Conservation (phyloP, 352 stramenopile species). For the Phytopythium cucurbitacearum region DNA sequence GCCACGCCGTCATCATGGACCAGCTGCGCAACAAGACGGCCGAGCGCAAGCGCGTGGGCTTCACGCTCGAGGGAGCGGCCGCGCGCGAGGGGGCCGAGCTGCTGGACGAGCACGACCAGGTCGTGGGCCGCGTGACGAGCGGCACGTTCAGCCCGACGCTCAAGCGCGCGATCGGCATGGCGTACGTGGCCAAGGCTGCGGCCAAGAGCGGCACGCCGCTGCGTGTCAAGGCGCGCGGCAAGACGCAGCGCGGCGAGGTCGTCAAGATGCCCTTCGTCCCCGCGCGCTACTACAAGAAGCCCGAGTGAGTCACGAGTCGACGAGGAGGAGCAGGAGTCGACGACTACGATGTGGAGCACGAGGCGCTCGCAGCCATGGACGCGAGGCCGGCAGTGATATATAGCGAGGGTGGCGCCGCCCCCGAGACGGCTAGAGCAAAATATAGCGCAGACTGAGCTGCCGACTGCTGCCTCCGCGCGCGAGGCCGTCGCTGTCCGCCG, state of each 20-base stretch:
- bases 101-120: slow-evolving; percentile 76
- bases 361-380: too few relatives aligned
- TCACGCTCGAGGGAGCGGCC: slow-evolving; percentile 94
- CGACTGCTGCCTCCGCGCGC: slow-evolving; percentile 33
- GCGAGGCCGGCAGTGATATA: not conserved
- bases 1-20: slow-evolving; percentile 94
- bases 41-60: slow-evolving; percentile 93
- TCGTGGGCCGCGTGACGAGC: slow-evolving; percentile 93
- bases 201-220: slow-evolving; percentile 93
- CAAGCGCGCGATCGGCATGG: slow-evolving; percentile 97
- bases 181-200: slow-evolving; percentile 92
- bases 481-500: slow-evolving; percentile 9
- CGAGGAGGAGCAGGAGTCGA: not conserved
- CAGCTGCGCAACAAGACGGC: slow-evolving; percentile 93
- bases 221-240: slow-evolving; percentile 93
- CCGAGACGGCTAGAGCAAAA: slow-evolving; percentile 37
- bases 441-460: slow-evolving; percentile 70
- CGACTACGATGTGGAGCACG: too few relatives aligned
- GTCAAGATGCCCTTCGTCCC: slow-evolving; percentile 99
- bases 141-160: slow-evolving; percentile 96
- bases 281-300: slow-evolving; percentile 93
- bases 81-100: slow-evolving; percentile 92
- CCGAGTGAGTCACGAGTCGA: slow-evolving; percentile 20
- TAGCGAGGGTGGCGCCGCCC: not conserved
- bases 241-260: slow-evolving; percentile 91